Conservation (phyloP, 2,329 filamentous ascomycete species). For the Penicillium sp. region DNA sequence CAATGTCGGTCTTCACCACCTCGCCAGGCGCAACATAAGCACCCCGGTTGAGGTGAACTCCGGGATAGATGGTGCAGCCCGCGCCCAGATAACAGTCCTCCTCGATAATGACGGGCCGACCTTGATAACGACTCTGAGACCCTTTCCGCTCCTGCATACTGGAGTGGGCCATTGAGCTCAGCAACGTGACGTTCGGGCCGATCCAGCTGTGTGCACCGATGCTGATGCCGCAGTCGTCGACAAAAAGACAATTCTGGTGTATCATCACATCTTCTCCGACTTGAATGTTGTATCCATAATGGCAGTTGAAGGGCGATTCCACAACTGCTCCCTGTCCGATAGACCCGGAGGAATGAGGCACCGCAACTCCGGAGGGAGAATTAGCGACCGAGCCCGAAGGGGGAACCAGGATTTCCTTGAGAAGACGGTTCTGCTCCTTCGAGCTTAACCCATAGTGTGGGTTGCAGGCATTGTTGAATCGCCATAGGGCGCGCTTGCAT, state of each 20-base stretch:
- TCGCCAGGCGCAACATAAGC: conserved; percentile 54
- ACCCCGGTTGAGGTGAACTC: conserved; percentile 50
- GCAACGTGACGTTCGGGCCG: conserved; percentile 85
- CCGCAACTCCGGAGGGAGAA: conserved; percentile 62
- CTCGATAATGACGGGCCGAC: conserved; percentile 76
- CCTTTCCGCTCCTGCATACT: conserved; percentile 77
- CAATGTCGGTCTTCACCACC: conserved; percentile 51
- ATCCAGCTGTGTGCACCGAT: conserved; percentile 75
- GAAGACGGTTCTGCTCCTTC: conserved; percentile 48
- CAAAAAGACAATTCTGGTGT: conserved; percentile 80
- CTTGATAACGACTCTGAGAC: conserved; percentile 72
- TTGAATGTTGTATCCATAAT: conserved; percentile 93
- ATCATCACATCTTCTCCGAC: conserved; percentile 87
- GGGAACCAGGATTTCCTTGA: conserved; percentile 48
- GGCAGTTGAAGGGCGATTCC: conserved; percentile 87
- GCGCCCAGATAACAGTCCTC: conserved; percentile 72
- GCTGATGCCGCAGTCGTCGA: conserved; percentile 81
- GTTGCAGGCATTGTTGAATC: conserved; percentile 84
- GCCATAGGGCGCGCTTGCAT: conserved; percentile 80
- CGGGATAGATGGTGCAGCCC: conserved; percentile 63
- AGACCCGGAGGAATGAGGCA: conserved; percentile 60
- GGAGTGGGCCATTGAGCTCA: conserved; percentile 73
- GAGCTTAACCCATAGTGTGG: conserved; percentile 72
- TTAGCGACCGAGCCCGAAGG: conserved; percentile 34
- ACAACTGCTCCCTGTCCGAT: conserved; percentile 79